Evolutionary conservation across 140 eudicot species (phyloP), one percentile per base, ranked within the genome.

Genomic region (Bidens hawaiensis): DNA sequence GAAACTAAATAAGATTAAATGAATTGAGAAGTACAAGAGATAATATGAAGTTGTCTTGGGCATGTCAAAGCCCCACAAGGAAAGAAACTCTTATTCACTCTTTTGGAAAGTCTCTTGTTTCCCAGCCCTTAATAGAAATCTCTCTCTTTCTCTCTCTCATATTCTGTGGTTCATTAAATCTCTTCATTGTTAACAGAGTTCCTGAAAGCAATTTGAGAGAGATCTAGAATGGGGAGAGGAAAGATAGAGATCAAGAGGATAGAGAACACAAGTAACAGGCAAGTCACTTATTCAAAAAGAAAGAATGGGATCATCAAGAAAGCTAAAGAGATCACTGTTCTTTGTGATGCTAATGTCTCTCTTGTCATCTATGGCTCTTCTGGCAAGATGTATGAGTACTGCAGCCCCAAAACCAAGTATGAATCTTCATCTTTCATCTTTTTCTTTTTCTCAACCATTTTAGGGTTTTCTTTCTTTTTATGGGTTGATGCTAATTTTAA

Each of bases 181-280:
- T 23, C 34, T 55, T 46, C 25, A 13, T 42, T 27, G 53, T 15
- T 18, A 27, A 9, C 15, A 1, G 10, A 30, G 36, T 30, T 30
- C 12, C 45, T 28, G 23, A 50, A 38, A 59, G 25, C 58, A 42
- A 22, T 5, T 47, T 41, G 45, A 21, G 27, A 45, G 64, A 69
- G 50, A 56, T 14, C 41, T n/a, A 46, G 22, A 47, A 79, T 90
- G 95, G 95, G 97, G 54, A 79, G 97, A 66, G 97, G 97, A 45
- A 86, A 90, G 81, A 86, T 90, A 52, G 97, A 90, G 86, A 90
- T 90, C 64, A 90, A 90, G 78, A 86, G 97, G 77, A 90, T 90
- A 46, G 97, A 90, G 42, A 90, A 86, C 80, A 60, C 85, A 50
- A 86, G 79, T 26, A 90, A 90, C 90, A 86, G 97, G 70, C 97